phyloP scores from a whole-genome alignment of 306 rosid species.

The Cucumis hystrix region DNA sequence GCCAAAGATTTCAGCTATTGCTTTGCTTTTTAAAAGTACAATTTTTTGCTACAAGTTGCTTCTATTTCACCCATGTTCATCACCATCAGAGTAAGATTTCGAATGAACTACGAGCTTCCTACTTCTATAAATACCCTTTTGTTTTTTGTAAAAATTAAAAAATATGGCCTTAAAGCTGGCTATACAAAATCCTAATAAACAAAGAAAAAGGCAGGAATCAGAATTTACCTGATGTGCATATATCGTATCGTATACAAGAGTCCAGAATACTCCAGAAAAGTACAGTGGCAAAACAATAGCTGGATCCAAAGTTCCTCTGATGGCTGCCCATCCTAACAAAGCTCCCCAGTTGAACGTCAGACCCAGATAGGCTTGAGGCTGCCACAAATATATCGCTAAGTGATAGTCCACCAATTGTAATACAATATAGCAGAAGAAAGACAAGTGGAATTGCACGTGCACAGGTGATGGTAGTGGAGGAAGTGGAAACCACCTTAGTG shows the following conservation, averaged over 20 bases:
- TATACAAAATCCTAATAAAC: neutral
- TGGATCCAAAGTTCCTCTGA: slow-evolving; percentile 71
- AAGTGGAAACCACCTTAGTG: too few species aligned
- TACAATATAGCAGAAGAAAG: too few species aligned
- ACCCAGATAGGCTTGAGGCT: slow-evolving; percentile 97
- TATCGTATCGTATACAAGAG: slow-evolving; percentile 84
- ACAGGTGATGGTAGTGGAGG: too few species aligned
- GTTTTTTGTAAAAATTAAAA: neutral
- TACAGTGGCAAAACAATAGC: slow-evolving; percentile 71
- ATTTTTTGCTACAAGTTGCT: neutral
- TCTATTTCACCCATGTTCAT: neutral
- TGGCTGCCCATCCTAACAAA: slow-evolving; percentile 85
- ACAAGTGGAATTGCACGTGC: too few species aligned
- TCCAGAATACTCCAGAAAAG: slow-evolving; percentile 80
- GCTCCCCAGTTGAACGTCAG: slow-evolving; percentile 95
- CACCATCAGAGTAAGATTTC: neutral
- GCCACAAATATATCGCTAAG: slow-evolving; percentile 12
- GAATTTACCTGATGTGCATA: slow-evolving; percentile 85
- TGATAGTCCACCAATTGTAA: too few species aligned
- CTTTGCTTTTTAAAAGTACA: neutral
- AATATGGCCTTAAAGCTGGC: neutral
- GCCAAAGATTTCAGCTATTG: neutral
- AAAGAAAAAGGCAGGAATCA: neutral
- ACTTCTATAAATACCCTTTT: neutral
- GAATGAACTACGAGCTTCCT: neutral